A percentile compares a stretch with the other conserved stretches of the same genome.
phyloP scores from a whole-genome alignment of 371 early-diverging fungal genomes.

The Mucor plumbeus region DNA sequence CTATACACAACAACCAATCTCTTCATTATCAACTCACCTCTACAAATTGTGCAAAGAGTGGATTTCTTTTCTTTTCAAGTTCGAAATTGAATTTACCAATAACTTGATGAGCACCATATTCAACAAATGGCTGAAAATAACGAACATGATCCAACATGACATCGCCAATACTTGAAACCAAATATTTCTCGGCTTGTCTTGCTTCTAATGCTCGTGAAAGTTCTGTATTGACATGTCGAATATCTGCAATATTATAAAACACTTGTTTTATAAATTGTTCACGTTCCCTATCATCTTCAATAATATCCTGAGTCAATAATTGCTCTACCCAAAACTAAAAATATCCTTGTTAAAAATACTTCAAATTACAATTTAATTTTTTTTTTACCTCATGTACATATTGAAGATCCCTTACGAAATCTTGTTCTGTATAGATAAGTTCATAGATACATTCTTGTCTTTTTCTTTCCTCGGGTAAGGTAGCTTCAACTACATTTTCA shows the following conservation, averaged over 20 bases:
- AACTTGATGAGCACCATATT: constrained; percentile 89
- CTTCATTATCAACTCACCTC: constrained; percentile 44
- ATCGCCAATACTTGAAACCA: constrained; percentile 85
- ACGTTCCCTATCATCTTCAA: constrained; percentile 34
- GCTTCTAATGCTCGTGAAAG: constrained; percentile 69
- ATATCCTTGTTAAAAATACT: too few relatives aligned
- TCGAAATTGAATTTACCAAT: constrained; percentile 83
- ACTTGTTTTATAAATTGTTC: constrained; percentile 75
- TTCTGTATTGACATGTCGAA: constrained; percentile 71
- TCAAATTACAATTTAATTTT: constrained; percentile 25
- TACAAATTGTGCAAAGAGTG: constrained; percentile 73
- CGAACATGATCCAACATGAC: constrained; percentile 74
- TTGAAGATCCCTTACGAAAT: constrained; percentile 78
- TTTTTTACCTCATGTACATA: constrained; percentile 57
- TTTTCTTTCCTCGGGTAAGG: constrained; percentile 75
- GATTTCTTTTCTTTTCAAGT: constrained; percentile 73
- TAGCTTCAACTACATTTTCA: constrained; percentile 62
- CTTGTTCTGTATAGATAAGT: constrained; percentile 84
- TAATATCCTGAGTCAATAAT: constrained; percentile 53
- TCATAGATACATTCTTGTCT: constrained; percentile 93
- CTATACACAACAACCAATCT: background rate
- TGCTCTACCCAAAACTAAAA: constrained; percentile 74
- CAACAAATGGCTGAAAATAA: constrained; percentile 74
- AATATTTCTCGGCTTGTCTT: constrained; percentile 71
- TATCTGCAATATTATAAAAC: constrained; percentile 82